Conservation (phyloP, 768 basidiomycete species). For the Trametopsis cervina region DNA sequence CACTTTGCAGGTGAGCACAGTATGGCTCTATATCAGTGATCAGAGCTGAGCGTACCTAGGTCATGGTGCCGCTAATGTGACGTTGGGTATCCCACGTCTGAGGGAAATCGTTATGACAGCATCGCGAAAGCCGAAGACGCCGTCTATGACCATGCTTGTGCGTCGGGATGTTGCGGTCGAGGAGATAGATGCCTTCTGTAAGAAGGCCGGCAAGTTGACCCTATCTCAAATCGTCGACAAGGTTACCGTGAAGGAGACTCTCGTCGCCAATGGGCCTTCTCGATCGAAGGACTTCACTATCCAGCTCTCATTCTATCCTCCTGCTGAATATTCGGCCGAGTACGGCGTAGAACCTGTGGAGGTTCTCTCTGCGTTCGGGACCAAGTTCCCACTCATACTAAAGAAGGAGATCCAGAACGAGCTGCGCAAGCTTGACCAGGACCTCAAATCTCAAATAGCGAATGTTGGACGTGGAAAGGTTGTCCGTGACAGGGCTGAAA, state of each 20-base stretch:
- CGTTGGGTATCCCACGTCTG: conserved; percentile 95
- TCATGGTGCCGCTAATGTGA: conserved; percentile 98
- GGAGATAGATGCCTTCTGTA: conserved; percentile 76
- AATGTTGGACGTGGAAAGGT: conserved; percentile 79
- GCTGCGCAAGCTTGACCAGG: conserved; percentile 78
- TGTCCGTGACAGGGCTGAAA: conserved; percentile 30
- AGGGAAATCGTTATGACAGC: conserved; percentile 99
- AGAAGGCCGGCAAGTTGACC: conserved; percentile 76
- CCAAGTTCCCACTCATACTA: conserved; percentile 70
- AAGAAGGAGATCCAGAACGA: conserved; percentile 84
- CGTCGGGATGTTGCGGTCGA: conserved; percentile 41
- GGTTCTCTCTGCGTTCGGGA: conserved; percentile 64
- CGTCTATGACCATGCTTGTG: conserved; percentile 88
- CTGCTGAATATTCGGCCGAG: conserved; percentile 75
- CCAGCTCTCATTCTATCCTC: conserved; percentile 79
- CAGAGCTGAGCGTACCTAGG: no score
- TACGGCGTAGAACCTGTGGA: conserved; percentile 70
- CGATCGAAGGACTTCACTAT: conserved; percentile 79
- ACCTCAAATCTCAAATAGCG: conserved; percentile 69
- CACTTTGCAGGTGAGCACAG: conserved; percentile 85
- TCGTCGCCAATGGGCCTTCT: conserved; percentile 57
- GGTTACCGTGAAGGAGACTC: conserved; percentile 73
- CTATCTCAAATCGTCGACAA: conserved; percentile 85
- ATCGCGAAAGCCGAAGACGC: conserved; percentile 91
- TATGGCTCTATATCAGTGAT: neutral